phyloP scores from a whole-genome alignment of 2,329 filamentous ascomycete species.

The Curvularia hawaiiensis region DNA sequence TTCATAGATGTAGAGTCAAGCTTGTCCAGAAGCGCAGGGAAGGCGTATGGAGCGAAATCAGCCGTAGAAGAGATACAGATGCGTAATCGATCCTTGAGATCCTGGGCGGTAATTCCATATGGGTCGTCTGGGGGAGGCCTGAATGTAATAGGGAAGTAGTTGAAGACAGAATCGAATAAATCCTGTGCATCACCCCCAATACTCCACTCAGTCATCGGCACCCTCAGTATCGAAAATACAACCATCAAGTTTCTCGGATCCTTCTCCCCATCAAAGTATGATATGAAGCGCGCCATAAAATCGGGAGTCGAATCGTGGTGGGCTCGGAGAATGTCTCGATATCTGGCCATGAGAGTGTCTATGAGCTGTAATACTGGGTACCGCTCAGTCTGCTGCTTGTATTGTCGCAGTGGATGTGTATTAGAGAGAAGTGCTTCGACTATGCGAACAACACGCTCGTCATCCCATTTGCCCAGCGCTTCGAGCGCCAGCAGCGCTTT shows the following conservation, averaged over 20 bases:
- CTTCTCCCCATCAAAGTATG: constrained; percentile 71
- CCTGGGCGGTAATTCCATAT: constrained; percentile 71
- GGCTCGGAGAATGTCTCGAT: constrained; percentile 50
- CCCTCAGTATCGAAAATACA: constrained; percentile 69
- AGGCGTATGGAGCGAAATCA: constrained; percentile 68
- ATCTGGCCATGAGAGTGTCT: constrained; percentile 65
- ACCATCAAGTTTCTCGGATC: constrained; percentile 73
- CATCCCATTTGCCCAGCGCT: constrained; percentile 64
- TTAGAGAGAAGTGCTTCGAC: constrained; percentile 58
- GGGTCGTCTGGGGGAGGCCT: constrained; percentile 71
- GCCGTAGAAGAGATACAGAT: constrained; percentile 67
- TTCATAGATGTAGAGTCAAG: constrained; percentile 71
- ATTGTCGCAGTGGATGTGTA: constrained; percentile 63
- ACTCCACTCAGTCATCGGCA: constrained; percentile 71
- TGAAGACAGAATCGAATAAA: constrained; percentile 72
- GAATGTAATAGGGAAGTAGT: constrained; percentile 75
- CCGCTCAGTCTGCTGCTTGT: constrained; percentile 64
- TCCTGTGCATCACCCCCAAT: constrained; percentile 61
- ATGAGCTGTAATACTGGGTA: constrained; percentile 67
- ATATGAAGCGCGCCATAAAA: constrained; percentile 65
- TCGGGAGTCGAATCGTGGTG: constrained; percentile 59
- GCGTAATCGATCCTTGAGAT: constrained; percentile 67
- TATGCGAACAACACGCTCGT: constrained; percentile 59
- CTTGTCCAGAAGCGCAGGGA: constrained; percentile 71
- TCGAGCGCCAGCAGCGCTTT: constrained; percentile 65